Evolutionary conservation across 2,329 filamentous ascomycete genomes (phyloP).

Genomic region (Xylaria sp.): DNA sequence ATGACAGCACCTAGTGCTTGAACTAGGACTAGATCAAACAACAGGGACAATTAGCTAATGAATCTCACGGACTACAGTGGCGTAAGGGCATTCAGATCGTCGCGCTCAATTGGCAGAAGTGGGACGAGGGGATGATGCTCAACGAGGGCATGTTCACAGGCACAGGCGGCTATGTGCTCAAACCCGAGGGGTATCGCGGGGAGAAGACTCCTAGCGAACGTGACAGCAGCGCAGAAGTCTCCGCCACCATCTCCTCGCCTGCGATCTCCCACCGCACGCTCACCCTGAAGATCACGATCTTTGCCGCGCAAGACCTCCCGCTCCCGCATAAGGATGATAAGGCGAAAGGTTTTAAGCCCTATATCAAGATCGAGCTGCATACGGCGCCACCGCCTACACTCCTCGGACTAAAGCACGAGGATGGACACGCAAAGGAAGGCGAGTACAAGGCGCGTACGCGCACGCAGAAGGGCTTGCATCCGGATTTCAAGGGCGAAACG

Average conservation of each 20-base stretch:
- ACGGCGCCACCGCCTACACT: conserved; percentile 63
- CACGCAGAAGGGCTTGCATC: conserved; percentile 66
- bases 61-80: conserved; percentile 60
- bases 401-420: conserved; percentile 49
- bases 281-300: conserved; percentile 76
- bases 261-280: conserved; percentile 67
- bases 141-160: conserved; percentile 92
- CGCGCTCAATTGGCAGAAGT: conserved; percentile 92
- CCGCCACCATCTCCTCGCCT: conserved; percentile 37
- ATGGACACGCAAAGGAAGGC: conserved; percentile 65
- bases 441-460: conserved; percentile 69
- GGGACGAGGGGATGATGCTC: conserved; percentile 94
- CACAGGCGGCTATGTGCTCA: conserved; percentile 85
- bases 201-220: conserved; percentile 41
- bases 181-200: conserved; percentile 71
- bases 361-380: conserved; percentile 86
- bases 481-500: conserved; percentile 70
- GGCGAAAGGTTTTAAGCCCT: conserved; percentile 74
- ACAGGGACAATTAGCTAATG: conserved; percentile 25
- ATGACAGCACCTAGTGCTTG: background rate
- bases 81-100: conserved; percentile 89
- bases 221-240: conserved; percentile 44
- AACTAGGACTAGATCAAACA: background rate
- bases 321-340: conserved; percentile 66
- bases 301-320: conserved; percentile 80